phyloP scores from a whole-genome alignment of 306 rosid species.

The Lotus japonicus region DNA sequence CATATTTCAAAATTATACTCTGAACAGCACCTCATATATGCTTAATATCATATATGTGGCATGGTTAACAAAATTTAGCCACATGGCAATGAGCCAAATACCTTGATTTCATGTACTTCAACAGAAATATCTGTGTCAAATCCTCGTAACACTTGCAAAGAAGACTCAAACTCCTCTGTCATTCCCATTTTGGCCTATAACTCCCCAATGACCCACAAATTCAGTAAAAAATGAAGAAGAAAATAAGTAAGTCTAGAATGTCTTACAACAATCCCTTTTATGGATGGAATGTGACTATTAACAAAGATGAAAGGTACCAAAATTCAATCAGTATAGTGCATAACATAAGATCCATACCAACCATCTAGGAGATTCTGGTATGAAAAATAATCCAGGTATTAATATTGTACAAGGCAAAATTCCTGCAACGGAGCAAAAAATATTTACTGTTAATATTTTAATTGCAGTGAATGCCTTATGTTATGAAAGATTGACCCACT shows the following conservation, averaged over 20 bases:
- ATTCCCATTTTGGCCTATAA: constrained; percentile 84
- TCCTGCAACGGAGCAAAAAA: constrained; percentile 46
- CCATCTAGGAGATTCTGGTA: constrained; percentile 92
- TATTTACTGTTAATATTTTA: background rate
- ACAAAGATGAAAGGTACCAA: background rate
- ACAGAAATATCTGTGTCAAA: constrained; percentile 68
- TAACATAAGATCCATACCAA: constrained; percentile 52
- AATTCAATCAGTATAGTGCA: constrained; percentile 3
- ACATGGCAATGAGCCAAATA: constrained; percentile 12
- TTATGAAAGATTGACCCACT: constrained; percentile 6
- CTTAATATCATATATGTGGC: background rate
- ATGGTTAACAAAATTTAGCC: background rate
- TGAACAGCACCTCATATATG: constrained; percentile 3
- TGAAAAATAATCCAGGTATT: constrained; percentile 75
- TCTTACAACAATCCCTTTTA: background rate
- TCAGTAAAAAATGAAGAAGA: background rate
- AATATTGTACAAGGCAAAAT: constrained; percentile 70
- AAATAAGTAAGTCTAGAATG: background rate
- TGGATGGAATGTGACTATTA: background rate
- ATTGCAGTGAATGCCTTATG: constrained; percentile 9
- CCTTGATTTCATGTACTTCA: constrained; percentile 92
- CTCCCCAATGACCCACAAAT: constrained; percentile 2
- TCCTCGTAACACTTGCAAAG: constrained; percentile 84
- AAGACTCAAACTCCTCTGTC: constrained; percentile 78
- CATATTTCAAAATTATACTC: background rate